Evolutionary conservation across 495 filamentous ascomycete genomes (phyloP), one percentile per base, ranked within the genome.

Genomic region (Aspergillus conjunctus): DNA sequence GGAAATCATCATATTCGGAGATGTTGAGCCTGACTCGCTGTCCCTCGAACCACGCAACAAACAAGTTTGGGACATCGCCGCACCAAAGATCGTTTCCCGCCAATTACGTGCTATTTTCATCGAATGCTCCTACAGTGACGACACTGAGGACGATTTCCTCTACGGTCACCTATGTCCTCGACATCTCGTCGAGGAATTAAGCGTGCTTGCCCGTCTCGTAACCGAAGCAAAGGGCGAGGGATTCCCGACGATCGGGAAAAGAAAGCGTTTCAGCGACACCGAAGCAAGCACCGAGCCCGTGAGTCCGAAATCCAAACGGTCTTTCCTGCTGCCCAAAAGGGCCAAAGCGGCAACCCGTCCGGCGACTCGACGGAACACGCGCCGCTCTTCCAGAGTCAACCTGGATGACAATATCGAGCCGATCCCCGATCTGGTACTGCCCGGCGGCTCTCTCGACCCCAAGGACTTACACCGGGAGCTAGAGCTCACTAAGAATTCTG

Each of bases 1-100:
- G 44, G 92, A 97, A 74, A 83, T 97, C 22, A 84, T 98, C 46
- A 87, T 98, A 58, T 98, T 96, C 69, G 94, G 94, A 43, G 94
- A 98, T 66, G 88, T 98, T 37, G 94, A 98, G 68, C 93, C 94
- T 9, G 94, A 98, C 69, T 86, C 86, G 10, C 73, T 97, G 48
- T 93, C 91, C 0, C 71, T 91, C 4, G 85, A 84, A 4, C 91
- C 92, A n/a, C 86, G 91, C 32, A 98, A 91, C 62, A 76, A 73
- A 34, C 78, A 75, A 10, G 86, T 98, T 11, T 98, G 94, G 94
- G 78, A 80, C 48, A 86, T 91, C 64, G 93, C 93, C 1, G 95
- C 92, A 0, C 87, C 86, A 10, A 95, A 94, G 66, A 84, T 98
- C 20, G 85, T 77, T 4, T 70, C 76, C 1, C 89, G 90, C 1